Percentiles rank a stretch among this genome's conserved stretches.
phyloP scores from a whole-genome alignment of 495 filamentous ascomycete genomes.

The Neurospora sp. region DNA sequence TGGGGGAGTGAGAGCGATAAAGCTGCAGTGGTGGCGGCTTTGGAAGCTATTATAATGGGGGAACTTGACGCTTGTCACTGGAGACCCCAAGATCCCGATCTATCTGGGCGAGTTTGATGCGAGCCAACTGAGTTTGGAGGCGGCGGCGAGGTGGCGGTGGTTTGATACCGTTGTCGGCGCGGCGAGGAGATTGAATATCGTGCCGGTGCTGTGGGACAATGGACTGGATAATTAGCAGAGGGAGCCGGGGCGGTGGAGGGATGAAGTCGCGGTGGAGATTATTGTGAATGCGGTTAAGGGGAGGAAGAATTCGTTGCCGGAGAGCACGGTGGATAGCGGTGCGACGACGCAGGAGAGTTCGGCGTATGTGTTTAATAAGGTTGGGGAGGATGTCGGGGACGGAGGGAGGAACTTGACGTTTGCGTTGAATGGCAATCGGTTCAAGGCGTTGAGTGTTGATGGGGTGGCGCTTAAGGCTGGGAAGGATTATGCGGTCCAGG shows the following conservation, averaged over 20 bases:
- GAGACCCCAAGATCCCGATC: constrained; percentile 27
- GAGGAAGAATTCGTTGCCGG: constrained; percentile 40
- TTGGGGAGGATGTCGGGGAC: constrained; percentile 32
- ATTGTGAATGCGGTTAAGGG: constrained; percentile 34
- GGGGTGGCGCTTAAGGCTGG: constrained; percentile 21
- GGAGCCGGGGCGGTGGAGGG: constrained; percentile 36
- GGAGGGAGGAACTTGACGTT: constrained; percentile 30
- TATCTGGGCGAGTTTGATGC: constrained; percentile 52
- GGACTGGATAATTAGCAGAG: constrained; percentile 40
- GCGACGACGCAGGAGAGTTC: constrained; percentile 37
- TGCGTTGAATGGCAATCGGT: constrained; percentile 45
- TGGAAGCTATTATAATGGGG: constrained; percentile 38
- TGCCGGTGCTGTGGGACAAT: constrained; percentile 50
- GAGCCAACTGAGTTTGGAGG: constrained; percentile 37
- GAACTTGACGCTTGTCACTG: constrained; percentile 36
- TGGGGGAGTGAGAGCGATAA: constrained; percentile 50
- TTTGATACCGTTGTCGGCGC: constrained; percentile 43
- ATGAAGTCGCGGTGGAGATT: constrained; percentile 38
- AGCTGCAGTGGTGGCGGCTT: constrained; percentile 36
- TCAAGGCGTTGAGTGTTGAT: constrained; percentile 33
- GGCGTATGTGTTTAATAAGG: constrained; percentile 46
- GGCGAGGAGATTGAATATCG: constrained; percentile 34
- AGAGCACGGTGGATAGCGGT: constrained; percentile 39
- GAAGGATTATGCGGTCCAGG: constrained; percentile 38
- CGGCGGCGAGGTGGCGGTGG: constrained; percentile 48